Conservation (phyloP, 257 asterid species). For the Petrea volubilis region DNA sequence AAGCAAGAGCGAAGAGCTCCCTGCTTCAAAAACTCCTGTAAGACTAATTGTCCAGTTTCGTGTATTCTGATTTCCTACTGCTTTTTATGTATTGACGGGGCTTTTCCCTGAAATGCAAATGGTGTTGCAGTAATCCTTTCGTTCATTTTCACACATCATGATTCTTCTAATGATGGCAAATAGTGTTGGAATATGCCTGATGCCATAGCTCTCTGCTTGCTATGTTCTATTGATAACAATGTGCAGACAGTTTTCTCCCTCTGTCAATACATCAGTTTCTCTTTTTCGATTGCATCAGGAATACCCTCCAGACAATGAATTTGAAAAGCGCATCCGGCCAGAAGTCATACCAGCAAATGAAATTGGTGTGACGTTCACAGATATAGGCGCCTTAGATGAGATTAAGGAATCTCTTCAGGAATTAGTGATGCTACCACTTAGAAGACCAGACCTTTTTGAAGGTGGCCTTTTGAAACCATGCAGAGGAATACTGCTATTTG, state of each 20-base stretch:
- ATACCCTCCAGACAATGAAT: conserved; percentile 82
- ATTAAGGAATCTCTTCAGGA: conserved; percentile 84
- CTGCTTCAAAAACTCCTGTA: conserved; percentile 52
- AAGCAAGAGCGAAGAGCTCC: conserved; percentile 48
- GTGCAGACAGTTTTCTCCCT: not conserved
- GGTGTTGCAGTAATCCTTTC: not conserved
- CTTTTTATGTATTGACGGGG: not conserved
- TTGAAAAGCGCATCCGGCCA: conserved; percentile 80
- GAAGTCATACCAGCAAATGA: conserved; percentile 86
- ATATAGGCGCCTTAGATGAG: conserved; percentile 85
- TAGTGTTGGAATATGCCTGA: not conserved
- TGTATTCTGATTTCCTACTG: not conserved
- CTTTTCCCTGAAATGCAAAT: not conserved
- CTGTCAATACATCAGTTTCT: not conserved
- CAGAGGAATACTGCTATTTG: conserved; percentile 80
- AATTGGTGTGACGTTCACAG: conserved; percentile 76
- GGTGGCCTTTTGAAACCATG: conserved; percentile 92
- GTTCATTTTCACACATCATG: not conserved
- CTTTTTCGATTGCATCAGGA: conserved; percentile 49
- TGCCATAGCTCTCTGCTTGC: not conserved
- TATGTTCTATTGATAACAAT: not conserved
- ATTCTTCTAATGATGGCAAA: not conserved
- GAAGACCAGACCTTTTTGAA: conserved; percentile 82
- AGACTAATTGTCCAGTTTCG: conserved; percentile 28
- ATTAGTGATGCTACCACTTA: conserved; percentile 80